Evolutionary conservation across 2,329 filamentous ascomycete species (phyloP).

Genomic region (Exophiala calicioides): DNA sequence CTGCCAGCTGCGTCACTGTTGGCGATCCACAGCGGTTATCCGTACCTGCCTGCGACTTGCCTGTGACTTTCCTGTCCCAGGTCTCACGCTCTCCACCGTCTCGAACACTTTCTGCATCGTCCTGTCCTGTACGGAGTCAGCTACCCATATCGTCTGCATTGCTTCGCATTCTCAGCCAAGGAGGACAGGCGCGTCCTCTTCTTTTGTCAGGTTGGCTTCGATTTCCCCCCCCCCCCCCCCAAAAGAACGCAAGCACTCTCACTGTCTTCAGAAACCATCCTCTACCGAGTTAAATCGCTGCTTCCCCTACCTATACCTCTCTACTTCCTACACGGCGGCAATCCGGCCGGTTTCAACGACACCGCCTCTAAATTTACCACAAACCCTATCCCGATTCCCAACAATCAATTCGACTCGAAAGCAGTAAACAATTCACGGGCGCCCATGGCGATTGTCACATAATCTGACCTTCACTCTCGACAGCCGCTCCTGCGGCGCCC

Average conservation of each 20-base stretch:
- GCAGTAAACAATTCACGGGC: not conserved
- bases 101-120: not conserved
- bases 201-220: not conserved
- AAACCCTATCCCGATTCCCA: not conserved
- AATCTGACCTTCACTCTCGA: conserved; percentile 1
- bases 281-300: too few relatives aligned
- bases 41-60: not conserved
- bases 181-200: too few relatives aligned
- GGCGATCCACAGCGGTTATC: conserved; percentile 8
- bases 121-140: too few relatives aligned
- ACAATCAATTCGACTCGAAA: not conserved
- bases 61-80: not conserved
- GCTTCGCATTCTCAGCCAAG: not conserved
- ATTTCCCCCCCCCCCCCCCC: not conserved
- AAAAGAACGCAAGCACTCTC: too few relatives aligned
- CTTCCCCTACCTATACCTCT: too few relatives aligned
- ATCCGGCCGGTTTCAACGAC: too few relatives aligned
- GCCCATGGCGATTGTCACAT: conserved; percentile 15
- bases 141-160: too few relatives aligned
- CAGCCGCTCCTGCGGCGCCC: conserved; percentile 7
- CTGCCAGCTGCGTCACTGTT: conserved; percentile 28
- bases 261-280: too few relatives aligned
- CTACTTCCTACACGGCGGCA: too few relatives aligned
- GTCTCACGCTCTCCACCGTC: too few relatives aligned
- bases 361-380: not conserved